phyloP scores from a whole-genome alignment of 768 basidiomycete species.

The Imleria badia region DNA sequence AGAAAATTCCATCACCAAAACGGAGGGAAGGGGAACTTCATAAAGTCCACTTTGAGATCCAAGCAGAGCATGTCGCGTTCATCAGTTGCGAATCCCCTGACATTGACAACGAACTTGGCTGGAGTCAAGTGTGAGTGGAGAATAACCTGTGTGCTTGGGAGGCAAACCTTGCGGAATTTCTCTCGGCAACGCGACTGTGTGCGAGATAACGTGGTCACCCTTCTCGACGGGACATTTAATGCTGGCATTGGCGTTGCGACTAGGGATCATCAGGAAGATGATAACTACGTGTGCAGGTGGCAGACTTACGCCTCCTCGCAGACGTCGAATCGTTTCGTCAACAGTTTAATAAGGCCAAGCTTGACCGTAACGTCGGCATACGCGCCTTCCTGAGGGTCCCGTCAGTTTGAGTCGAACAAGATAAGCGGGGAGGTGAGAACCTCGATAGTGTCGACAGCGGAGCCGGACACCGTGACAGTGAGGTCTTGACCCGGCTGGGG shows the following conservation, averaged over 20 bases:
- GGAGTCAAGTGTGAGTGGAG: slow-evolving; percentile 2
- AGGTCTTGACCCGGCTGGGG: slow-evolving; percentile 84
- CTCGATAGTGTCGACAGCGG: slow-evolving; percentile 58
- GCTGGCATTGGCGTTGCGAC: slow-evolving; percentile 69
- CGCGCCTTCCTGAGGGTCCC: slow-evolving; percentile 73
- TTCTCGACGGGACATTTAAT: slow-evolving; percentile 82
- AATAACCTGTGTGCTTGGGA: not conserved
- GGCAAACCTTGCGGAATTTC: slow-evolving; percentile 81
- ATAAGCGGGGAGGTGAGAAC: slow-evolving; percentile 41
- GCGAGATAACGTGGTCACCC: slow-evolving; percentile 70
- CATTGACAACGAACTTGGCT: slow-evolving; percentile 84
- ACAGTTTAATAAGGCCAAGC: slow-evolving; percentile 89
- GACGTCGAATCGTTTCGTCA: slow-evolving; percentile 80
- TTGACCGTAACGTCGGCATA: slow-evolving; percentile 90
- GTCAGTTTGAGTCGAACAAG: slow-evolving; percentile 10
- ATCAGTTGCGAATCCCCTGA: slow-evolving; percentile 66
- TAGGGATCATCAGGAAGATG: slow-evolving; percentile 30
- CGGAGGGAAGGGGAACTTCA: slow-evolving; percentile 36
- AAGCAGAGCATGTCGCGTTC: slow-evolving; percentile 85
- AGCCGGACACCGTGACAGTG: slow-evolving; percentile 77
- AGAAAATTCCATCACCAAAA: slow-evolving; percentile 25
- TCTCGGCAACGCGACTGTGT: slow-evolving; percentile 84
- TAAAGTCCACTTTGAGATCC: slow-evolving; percentile 76
- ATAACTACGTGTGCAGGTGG: not conserved
- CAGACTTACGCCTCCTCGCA: slow-evolving; percentile 89